Evolutionary conservation across 805 yeast species (phyloP).

Genomic region (Pichia sporocuriosa): DNA sequence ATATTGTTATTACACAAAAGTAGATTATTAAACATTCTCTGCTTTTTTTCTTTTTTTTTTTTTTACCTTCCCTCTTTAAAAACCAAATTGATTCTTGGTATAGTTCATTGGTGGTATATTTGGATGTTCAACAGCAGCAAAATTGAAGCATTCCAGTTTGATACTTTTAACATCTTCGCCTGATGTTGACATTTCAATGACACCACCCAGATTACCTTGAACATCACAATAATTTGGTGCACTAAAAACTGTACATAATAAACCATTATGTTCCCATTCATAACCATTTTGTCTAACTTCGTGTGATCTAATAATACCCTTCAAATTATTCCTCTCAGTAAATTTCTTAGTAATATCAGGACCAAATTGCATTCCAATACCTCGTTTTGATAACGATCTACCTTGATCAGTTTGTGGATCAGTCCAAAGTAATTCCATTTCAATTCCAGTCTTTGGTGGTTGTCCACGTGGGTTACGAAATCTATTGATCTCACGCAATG

Average conservation of each 20-base stretch:
- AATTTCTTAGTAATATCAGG: slow-evolving; percentile 86
- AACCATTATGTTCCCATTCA: slow-evolving; percentile 79
- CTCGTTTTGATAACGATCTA: slow-evolving; percentile 83
- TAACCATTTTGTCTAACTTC: slow-evolving; percentile 93
- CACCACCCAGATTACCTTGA: slow-evolving; percentile 87
- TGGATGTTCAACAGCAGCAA: slow-evolving; percentile 85
- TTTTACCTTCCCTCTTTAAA: slow-evolving; percentile 1
- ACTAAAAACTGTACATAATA: slow-evolving; percentile 87
- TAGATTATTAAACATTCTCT: too few relatives aligned
- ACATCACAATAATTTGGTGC: slow-evolving; percentile 97
- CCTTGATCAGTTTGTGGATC: slow-evolving; percentile 84
- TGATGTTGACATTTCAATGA: slow-evolving; percentile 49
- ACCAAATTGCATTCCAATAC: slow-evolving; percentile 94
- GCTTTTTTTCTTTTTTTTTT: not conserved
- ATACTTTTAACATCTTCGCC: slow-evolving; percentile 21
- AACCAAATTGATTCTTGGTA: slow-evolving; percentile 42
- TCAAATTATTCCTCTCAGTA: slow-evolving; percentile 62
- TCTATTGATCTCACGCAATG: slow-evolving; percentile 65
- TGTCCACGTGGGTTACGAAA: slow-evolving; percentile 48
- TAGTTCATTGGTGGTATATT: slow-evolving; percentile 93
- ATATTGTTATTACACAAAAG: too few relatives aligned
- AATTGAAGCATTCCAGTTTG: slow-evolving; percentile 42
- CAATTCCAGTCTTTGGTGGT: slow-evolving; percentile 87
- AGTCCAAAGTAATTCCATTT: slow-evolving; percentile 96
- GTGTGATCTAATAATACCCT: slow-evolving; percentile 85